phyloP scores from a whole-genome alignment of 805 yeast species.

The Candida andamanensis region DNA sequence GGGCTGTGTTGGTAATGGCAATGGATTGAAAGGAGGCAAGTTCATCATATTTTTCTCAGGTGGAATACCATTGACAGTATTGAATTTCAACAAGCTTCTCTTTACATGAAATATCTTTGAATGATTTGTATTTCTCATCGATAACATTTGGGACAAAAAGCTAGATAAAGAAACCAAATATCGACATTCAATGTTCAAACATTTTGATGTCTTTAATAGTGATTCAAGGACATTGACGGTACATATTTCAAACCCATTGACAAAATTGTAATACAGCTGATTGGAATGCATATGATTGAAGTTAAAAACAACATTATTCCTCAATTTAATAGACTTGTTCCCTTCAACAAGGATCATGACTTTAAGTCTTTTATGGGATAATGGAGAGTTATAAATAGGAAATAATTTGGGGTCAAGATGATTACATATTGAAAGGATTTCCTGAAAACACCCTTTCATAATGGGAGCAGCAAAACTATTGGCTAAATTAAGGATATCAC shows the following conservation, averaged over 20 bases:
- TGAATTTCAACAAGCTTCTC: constrained; percentile 9
- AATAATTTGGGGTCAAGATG: constrained; percentile 5
- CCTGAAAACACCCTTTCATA: constrained; percentile 14
- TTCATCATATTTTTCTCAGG: constrained; percentile 23
- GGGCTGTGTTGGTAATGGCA: constrained; percentile 16
- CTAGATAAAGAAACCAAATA: constrained; percentile 13
- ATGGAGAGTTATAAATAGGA: constrained; percentile 6
- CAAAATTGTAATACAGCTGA: constrained; percentile 8
- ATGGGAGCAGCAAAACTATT: constrained; percentile 7
- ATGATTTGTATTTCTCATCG: constrained; percentile 10
- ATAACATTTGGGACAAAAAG: constrained; percentile 8
- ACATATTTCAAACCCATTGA: constrained; percentile 8
- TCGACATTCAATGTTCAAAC: constrained; percentile 4
- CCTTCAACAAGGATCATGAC: constrained; percentile 10
- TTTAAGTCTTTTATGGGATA: constrained; percentile 11
- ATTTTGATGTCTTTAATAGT: constrained; percentile 3
- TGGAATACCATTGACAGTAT: constrained; percentile 14
- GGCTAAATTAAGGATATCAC: constrained; percentile 11
- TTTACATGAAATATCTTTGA: constrained; percentile 14
- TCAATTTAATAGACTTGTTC: constrained; percentile 3
- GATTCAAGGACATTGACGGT: constrained; percentile 1
- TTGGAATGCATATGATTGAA: constrained; percentile 10
- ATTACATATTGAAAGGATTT: constrained; percentile 8
- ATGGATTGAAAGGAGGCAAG: constrained; percentile 19
- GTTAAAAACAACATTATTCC: constrained; percentile 1